Base-by-base conservation (phyloP, 306 rosid species). In the Begonia loranthoides region DNA sequence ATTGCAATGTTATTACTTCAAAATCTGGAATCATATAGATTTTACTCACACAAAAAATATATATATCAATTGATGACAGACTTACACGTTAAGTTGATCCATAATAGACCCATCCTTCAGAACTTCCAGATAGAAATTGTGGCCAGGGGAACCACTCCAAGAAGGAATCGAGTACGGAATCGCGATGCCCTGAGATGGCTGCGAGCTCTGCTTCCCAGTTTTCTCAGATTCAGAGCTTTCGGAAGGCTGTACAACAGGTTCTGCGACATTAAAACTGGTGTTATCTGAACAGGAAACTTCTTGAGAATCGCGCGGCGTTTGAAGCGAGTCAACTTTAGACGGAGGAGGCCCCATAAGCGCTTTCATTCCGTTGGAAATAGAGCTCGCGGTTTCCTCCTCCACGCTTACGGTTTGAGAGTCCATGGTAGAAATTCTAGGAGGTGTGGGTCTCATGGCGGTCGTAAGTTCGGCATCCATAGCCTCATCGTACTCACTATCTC, bases 51-150 rank as follows among this genome's bases (percentile, higher is more conserved):
- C 4, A 28, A 28, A 28, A 3, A 28, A 28, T 4, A 2, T 9
- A 28, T 4, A 2, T 9, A 9, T 36, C 34, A 11, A 17, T n/a
- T 9, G 38, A 4, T 13, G n/a, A 24, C n/a, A 34, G 45, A 59
- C 81, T 43, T 39, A 78, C 73, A 81, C 77, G 43, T 79, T 44
- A 10, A 71, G 70, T 62, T 70, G 75, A 24, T 80, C 87, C 14
- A 90, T 61, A 46, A 90, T 82, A 40, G 74, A 59, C 54, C 97
- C 97, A 19, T 82, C 95, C 55, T 82, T 90, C 44, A 90, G 94
- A 54, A 90, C 81, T 76, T 90, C 97, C 17, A 90, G 82, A 55
- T 14, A 63, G 69, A 85, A 90, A 34, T 76, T 45, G 58, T 85
- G 97, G 70, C 73, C 68, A 0, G 95, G 97, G 12, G 83, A 62